Conservation (phyloP, 257 asterid genomes). For the Fraxinus quadrangulata region DNA sequence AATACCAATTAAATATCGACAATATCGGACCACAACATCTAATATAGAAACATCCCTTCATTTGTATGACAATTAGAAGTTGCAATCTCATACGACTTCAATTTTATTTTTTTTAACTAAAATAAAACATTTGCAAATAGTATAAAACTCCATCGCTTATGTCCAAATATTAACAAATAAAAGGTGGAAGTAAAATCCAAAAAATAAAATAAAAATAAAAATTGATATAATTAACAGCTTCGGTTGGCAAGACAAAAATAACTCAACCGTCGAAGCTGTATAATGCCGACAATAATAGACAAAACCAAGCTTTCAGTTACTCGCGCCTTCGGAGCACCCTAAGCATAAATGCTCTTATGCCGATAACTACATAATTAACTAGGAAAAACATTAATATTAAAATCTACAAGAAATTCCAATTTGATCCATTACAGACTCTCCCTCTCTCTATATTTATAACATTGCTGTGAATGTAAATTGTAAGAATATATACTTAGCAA, state of each 20-base stretch:
- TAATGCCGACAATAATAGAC: slow-evolving; percentile 28
- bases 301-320: slow-evolving; percentile 16
- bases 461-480: neutral
- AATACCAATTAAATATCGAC: too few species aligned
- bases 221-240: neutral
- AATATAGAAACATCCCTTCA: neutral
- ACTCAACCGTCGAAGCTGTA: slow-evolving; percentile 16
- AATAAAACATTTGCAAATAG: neutral
- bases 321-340: slow-evolving; percentile 32
- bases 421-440: neutral
- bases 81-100: too few species aligned
- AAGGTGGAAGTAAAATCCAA: too few species aligned
- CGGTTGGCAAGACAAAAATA: neutral
- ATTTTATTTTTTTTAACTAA: too few species aligned
- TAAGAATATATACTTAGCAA: neutral
- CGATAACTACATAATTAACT: slow-evolving; percentile 25
- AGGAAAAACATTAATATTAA: slow-evolving; percentile 9
- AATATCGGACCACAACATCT: too few species aligned
- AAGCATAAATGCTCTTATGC: slow-evolving; percentile 28
- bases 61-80: neutral
- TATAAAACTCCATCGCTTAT: neutral
- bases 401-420: slow-evolving; percentile 13
- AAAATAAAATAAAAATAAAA: too few species aligned
- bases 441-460: neutral
- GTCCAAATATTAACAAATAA: neutral